phyloP scores from a whole-genome alignment of 345 rosid genomes.

The Rubroshorea leprosula region DNA sequence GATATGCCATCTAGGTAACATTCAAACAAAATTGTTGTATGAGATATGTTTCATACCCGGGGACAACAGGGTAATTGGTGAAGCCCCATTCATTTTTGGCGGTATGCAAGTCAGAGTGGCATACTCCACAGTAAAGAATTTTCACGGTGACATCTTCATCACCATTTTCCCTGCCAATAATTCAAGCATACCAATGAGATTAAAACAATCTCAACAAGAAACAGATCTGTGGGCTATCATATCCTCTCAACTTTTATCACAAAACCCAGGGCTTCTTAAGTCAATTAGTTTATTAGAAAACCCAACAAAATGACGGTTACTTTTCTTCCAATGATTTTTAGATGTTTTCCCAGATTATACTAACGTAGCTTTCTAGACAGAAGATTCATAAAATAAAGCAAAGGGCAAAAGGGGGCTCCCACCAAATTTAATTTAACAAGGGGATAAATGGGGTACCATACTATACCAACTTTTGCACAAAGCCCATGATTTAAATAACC shows the following conservation, averaged over 20 bases:
- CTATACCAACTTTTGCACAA: too few relatives aligned
- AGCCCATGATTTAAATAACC: too few relatives aligned
- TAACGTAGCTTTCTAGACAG: too few relatives aligned
- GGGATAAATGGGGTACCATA: too few relatives aligned
- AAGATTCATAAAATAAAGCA: too few relatives aligned
- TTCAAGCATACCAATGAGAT: not conserved
- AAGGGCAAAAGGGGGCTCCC: too few relatives aligned
- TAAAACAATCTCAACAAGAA: not conserved
- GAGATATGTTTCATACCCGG: conserved; percentile 51
- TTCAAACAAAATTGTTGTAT: not conserved
- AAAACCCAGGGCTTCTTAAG: not conserved
- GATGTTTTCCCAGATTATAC: not conserved
- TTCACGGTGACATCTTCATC: conserved; percentile 76
- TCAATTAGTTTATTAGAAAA: not conserved
- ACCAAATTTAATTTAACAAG: too few relatives aligned
- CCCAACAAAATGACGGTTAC: not conserved
- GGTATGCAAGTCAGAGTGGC: conserved; percentile 74
- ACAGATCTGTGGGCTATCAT: not conserved
- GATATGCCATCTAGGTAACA: too few relatives aligned
- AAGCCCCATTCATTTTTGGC: conserved; percentile 71
- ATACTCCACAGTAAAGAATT: conserved; percentile 74
- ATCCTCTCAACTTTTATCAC: not conserved
- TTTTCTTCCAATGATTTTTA: not conserved
- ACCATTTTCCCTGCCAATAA: conserved; percentile 56
- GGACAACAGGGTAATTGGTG: conserved; percentile 62